Evolutionary conservation across 306 rosid species (phyloP).

Genomic region (Cucurbita argyrosperma): DNA sequence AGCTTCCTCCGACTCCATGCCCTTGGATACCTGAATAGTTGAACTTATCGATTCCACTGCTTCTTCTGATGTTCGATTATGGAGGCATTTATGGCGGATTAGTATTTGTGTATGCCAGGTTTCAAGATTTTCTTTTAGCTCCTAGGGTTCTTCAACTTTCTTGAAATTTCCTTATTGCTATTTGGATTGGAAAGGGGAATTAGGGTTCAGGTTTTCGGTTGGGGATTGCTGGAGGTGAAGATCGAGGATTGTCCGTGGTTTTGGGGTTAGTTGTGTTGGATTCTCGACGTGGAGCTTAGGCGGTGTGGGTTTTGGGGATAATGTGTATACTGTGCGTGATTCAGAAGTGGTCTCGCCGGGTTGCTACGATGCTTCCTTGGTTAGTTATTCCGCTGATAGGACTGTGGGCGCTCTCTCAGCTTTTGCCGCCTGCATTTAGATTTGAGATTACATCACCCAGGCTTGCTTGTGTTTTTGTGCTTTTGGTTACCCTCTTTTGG

Average conservation of each 20-base stretch:
- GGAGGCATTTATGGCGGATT: constrained; percentile 16
- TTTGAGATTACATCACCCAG: constrained; percentile 94
- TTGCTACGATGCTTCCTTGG: constrained; percentile 98
- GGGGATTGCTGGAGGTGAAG: constrained; percentile 16
- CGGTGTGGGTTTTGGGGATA: constrained; percentile 54
- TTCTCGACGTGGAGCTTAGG: constrained; percentile 44
- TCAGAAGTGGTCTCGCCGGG: constrained; percentile 99
- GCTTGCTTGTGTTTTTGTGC: constrained; percentile 85
- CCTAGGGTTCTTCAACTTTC: constrained; percentile 62
- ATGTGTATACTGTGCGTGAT: constrained; percentile 99
- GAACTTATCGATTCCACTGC: constrained; percentile 12
- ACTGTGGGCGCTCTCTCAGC: constrained; percentile 96
- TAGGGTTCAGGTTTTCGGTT: constrained; percentile 43
- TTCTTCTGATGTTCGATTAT: constrained; percentile 11
- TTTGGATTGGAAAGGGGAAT: constrained; percentile 24
- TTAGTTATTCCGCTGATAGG: constrained; percentile 92
- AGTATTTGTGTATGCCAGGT: constrained; percentile 8
- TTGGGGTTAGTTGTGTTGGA: constrained; percentile 30
- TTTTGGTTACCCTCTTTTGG: constrained; percentile 91
- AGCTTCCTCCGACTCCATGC: constrained; percentile 4
- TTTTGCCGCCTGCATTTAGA: constrained; percentile 87
- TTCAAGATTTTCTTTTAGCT: constrained; percentile 25
- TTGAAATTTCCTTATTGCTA: constrained; percentile 12
- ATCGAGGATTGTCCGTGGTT: constrained; percentile 14
- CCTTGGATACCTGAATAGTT: constrained; percentile 5